A percentile compares a stretch with the other conserved stretches of the same genome.
phyloP scores from a whole-genome alignment of 345 rosid species.

The Angophora floribunda region DNA sequence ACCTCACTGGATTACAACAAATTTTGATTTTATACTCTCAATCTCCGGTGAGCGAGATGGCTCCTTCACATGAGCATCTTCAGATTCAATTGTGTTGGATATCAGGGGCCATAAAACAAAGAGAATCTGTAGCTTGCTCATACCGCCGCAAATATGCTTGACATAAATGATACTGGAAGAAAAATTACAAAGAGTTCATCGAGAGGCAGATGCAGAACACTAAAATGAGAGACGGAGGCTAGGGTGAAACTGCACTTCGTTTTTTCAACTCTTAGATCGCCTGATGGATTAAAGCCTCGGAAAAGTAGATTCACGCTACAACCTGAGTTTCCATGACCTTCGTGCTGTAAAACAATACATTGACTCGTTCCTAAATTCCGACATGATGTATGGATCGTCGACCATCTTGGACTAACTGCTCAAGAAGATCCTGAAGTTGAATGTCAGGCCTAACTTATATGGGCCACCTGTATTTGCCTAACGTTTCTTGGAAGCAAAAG shows the following conservation, averaged over 20 bases:
- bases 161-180: background rate
- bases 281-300: background rate
- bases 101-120: background rate
- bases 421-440: background rate
- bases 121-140: background rate
- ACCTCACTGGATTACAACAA: background rate
- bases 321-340: background rate
- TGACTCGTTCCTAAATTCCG: background rate
- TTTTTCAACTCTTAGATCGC: background rate
- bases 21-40: background rate
- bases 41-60: background rate
- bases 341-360: background rate
- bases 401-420: background rate
- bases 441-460: background rate
- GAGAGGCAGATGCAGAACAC: background rate
- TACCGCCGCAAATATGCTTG: background rate
- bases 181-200: background rate
- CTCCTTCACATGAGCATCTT: background rate
- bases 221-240: background rate
- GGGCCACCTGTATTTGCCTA: background rate
- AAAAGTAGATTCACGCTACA: background rate
- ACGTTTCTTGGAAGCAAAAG: background rate
- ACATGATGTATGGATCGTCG: background rate
- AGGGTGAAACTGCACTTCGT: background rate
- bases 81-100: background rate